Conservation (phyloP, 805 yeast species). For the Maudiozyma barnettii region DNA sequence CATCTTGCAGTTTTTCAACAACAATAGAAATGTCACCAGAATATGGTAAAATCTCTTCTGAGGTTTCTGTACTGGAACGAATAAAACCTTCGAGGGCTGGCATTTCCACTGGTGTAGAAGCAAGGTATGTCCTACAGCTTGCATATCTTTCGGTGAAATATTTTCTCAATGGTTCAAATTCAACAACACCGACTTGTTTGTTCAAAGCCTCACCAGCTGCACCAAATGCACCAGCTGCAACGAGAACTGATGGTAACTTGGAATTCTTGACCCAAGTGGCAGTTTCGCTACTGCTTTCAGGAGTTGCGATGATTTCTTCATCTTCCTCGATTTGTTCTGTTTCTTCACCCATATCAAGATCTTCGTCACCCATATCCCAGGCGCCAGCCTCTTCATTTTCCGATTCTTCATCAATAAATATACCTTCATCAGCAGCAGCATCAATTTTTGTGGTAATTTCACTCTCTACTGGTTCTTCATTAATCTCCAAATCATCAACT, state of each 20-base stretch:
- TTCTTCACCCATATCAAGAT: constrained; percentile 57
- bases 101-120: constrained; percentile 59
- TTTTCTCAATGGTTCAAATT: constrained; percentile 78
- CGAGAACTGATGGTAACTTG: constrained; percentile 81
- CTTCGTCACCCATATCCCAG: constrained; percentile 80
- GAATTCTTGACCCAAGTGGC: constrained; percentile 83
- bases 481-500: constrained; percentile 53
- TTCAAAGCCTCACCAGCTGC: constrained; percentile 88
- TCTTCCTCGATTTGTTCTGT: constrained; percentile 34
- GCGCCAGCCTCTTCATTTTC: constrained; percentile 56
- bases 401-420: constrained; percentile 37
- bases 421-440: constrained; percentile 31
- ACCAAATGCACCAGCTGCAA: constrained; percentile 94
- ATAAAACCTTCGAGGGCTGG: constrained; percentile 62
- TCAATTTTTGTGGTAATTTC: constrained; percentile 45
- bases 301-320: constrained; percentile 24
- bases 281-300: constrained; percentile 45
- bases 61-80: constrained; percentile 48
- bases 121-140: constrained; percentile 64
- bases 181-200: constrained; percentile 78
- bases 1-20: constrained; percentile 51
- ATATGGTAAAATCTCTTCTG: constrained; percentile 44
- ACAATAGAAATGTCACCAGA: constrained; percentile 67
- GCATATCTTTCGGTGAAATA: constrained; percentile 80
- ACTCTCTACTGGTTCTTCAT: constrained; percentile 35